Percentiles rank a stretch among this genome's conserved stretches.
Evolutionary conservation across 163 green algal genomes (phyloP).

Genomic region (Picocystis sp.): DNA sequence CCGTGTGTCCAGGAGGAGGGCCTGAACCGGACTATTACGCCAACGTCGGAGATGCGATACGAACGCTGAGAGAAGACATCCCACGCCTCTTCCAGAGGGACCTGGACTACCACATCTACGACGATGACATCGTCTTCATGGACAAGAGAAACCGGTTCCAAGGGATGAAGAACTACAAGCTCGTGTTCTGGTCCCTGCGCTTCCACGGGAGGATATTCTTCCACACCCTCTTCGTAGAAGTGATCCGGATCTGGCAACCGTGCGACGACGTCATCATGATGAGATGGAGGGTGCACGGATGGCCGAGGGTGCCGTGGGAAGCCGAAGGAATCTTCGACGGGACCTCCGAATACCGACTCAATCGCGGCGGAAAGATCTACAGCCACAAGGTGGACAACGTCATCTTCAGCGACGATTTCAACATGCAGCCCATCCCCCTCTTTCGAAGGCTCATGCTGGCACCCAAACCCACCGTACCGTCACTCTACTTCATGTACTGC

Average conservation of each 20-base stretch:
- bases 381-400: constrained; percentile 69
- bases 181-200: constrained; percentile 78
- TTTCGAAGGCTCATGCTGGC: too few relatives aligned
- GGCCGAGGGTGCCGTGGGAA: constrained; percentile 55
- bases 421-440: too few relatives aligned
- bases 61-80: constrained; percentile 73
- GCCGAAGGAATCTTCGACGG: constrained; percentile 75
- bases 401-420: constrained; percentile 28
- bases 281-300: constrained; percentile 48
- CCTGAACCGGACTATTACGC: constrained; percentile 57
- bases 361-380: constrained; percentile 68
- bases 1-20: too few relatives aligned
- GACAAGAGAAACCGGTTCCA: constrained; percentile 63
- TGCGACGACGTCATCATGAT: constrained; percentile 53
- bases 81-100: constrained; percentile 65
- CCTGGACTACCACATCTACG: constrained; percentile 27
- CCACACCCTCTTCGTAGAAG: constrained; percentile 30
- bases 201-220: constrained; percentile 71
- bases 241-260: constrained; percentile 71
- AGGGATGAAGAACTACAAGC: constrained; percentile 71
- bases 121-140: constrained; percentile 61
- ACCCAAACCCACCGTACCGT: too few relatives aligned
- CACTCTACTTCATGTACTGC: too few relatives aligned
- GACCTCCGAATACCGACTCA: constrained; percentile 77
- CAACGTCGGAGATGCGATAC: constrained; percentile 80